Conservation (phyloP, 2,329 filamentous ascomycete genomes). For the Dothistroma septosporum region DNA sequence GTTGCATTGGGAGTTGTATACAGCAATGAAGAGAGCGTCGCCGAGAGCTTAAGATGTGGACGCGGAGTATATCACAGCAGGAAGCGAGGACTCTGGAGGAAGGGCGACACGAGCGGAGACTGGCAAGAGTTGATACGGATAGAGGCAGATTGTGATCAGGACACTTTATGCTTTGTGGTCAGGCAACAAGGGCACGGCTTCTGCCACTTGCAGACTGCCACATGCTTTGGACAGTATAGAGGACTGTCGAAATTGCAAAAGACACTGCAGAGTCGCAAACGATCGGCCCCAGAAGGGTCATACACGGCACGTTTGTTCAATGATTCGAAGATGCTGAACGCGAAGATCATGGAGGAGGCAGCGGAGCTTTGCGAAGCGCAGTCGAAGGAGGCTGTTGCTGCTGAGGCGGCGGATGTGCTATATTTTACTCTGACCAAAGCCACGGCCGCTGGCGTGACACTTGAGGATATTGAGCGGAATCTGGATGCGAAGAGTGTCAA, state of each 20-base stretch:
- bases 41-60: conserved; percentile 76
- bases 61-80: conserved; percentile 91
- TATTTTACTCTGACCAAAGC: conserved; percentile 95
- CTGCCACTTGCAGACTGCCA: conserved; percentile 87
- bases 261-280: conserved; percentile 76
- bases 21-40: conserved; percentile 85
- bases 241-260: conserved; percentile 83
- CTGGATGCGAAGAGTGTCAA: conserved; percentile 93
- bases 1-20: conserved; percentile 86
- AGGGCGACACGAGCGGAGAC: conserved; percentile 90
- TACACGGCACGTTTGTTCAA: conserved; percentile 93
- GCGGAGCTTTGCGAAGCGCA: conserved; percentile 88
- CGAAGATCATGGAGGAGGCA: conserved; percentile 98
- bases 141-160: conserved; percentile 86
- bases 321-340: conserved; percentile 80
- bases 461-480: conserved; percentile 87
- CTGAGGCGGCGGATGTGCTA: conserved; percentile 42
- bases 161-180: conserved; percentile 86
- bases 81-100: conserved; percentile 93
- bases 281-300: conserved; percentile 78
- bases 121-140: conserved; percentile 84
- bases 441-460: conserved; percentile 72
- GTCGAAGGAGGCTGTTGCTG: conserved; percentile 30
- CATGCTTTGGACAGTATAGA: conserved; percentile 81
- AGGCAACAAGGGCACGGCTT: conserved; percentile 83